Base-by-base conservation (phyloP, 2,329 filamentous ascomycete genomes). In the Xylariaceae sp. region DNA sequence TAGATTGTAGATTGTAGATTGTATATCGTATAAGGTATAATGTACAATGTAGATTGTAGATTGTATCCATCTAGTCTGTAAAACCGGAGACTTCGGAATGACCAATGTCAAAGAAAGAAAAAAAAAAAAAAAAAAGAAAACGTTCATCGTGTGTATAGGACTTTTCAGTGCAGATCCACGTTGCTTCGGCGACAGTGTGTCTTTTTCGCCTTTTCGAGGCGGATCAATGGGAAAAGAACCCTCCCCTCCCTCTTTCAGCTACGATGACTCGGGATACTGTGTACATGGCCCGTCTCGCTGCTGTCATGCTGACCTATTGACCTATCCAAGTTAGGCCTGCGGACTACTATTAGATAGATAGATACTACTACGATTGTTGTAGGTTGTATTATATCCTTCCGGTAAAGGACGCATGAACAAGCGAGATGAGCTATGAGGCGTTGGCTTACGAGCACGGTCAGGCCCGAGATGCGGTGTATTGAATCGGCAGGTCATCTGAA, bases 111-210 rank as follows among this genome's bases (percentile, higher is more conserved):
- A 19, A 19, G 19, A 19, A 19, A 19, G 19, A 19, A 19, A 19
- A 1, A 19, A 19, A 19, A 19, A 19, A 19, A 19, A 19, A 19
- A 19, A 19, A 19, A 19, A 19, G 19, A 19, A 19, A 19, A 19
- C 19, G 19, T 1, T 19, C 19, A 3, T 37, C 3, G 35, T 34
- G 8, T 5, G 32, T 34, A 34, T 34, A 34, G 35, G 8, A 37
- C 35, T 37, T 9, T 29, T 34, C 46, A 44, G 4, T 50, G 50
- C 9, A 32, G 2, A 55, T 45, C 47, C 55, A 55, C 47, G 50
- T 58, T 56, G 55, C 44, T 48, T 27, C 43, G 39, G 52, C 34
- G 45, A 58, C 42, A 45, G 31, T 43, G 42, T 46, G 44, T 51
- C 51, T 50, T 58, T 58, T 47, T 45, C 49, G 42, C 37, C 47